Evolutionary conservation across 257 asterid genomes (phyloP).

Genomic region (Primulina eburnea): DNA sequence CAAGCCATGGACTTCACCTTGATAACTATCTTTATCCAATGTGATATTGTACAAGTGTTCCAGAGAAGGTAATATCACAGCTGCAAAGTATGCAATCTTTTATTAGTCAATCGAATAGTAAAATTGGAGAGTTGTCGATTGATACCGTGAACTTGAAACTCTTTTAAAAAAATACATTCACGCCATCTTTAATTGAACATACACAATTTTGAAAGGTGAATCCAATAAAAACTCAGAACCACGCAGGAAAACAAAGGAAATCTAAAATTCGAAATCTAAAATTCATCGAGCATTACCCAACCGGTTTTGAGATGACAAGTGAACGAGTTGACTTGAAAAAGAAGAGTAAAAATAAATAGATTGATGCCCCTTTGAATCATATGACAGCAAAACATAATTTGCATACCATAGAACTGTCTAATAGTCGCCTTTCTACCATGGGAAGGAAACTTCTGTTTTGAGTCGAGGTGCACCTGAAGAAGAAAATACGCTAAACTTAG

Average conservation of each 20-base stretch:
- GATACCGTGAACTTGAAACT: not conserved
- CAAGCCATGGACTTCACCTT: conserved; percentile 25
- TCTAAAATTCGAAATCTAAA: too few relatives aligned
- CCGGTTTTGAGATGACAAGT: not conserved
- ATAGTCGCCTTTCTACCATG: conserved; percentile 57
- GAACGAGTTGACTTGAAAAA: not conserved
- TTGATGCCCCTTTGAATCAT: not conserved
- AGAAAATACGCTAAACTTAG: not conserved
- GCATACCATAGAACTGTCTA: conserved; percentile 54
- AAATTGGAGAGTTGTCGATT: not conserved
- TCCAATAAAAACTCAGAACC: conserved; percentile 8
- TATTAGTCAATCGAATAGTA: not conserved
- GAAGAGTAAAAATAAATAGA: not conserved
- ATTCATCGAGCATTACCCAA: too few relatives aligned
- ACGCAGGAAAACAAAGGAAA: not conserved
- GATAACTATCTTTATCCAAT: conserved; percentile 21
- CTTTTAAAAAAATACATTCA: not conserved
- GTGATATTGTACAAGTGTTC: conserved; percentile 35
- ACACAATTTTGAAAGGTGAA: not conserved
- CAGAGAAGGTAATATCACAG: conserved; percentile 57
- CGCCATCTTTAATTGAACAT: not conserved
- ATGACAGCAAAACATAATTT: not conserved
- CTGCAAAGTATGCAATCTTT: conserved; percentile 30
- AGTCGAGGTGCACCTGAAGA: conserved; percentile 45
- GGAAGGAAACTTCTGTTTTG: conserved; percentile 34